Base-by-base conservation (phyloP, 768 basidiomycete species). In the Podaxis sp. region DNA sequence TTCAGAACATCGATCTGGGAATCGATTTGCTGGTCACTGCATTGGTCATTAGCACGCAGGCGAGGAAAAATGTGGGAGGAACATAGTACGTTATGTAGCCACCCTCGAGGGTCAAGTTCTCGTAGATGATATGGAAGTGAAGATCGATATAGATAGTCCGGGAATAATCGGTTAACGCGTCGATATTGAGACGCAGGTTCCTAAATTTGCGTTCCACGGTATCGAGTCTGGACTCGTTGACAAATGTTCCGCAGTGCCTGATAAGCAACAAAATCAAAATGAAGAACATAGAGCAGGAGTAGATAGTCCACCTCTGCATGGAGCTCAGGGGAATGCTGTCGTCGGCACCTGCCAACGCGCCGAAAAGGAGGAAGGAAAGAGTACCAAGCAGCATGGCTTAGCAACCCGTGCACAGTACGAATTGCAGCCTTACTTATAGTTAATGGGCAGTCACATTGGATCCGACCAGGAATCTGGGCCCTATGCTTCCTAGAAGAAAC, bases 41-140 rank as follows among this genome's bases (percentile, higher is more conserved):
- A 28, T 11, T 10, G 27, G 38, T 14, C 44, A 27, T 62, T n/a
- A 62, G 38, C 25, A 16, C 4, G 6, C 2, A n/a, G 11, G 44
- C 5, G 40, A 44, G 27, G 42, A 36, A 7, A 44, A 6, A 27
- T 28, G 13, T 9, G 42, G 32, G 37, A 11, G 13, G 40, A 38
- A 32, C 14, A 6, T 0, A 67, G 54, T 63, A 79, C 78, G 79
- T 73, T 54, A 82, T 64, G 59, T 77, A 71, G 21, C 81, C 82
- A 50, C 78, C 77, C 6, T 67, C 58, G 5, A 69, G 14, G 18
- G 73, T 73, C 0, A 58, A 61, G 61, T 75, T 66, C 50, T 67
- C 60, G 64, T 68, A 65, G 50, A 80, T 64, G 53, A 76, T 74
- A 62, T 78, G 73, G 66, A 72, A 79, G 68, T 77, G 74, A 35